Evolutionary conservation across 2,329 filamentous ascomycete species (phyloP).

Genomic region (Basipetospora chlamydospora): DNA sequence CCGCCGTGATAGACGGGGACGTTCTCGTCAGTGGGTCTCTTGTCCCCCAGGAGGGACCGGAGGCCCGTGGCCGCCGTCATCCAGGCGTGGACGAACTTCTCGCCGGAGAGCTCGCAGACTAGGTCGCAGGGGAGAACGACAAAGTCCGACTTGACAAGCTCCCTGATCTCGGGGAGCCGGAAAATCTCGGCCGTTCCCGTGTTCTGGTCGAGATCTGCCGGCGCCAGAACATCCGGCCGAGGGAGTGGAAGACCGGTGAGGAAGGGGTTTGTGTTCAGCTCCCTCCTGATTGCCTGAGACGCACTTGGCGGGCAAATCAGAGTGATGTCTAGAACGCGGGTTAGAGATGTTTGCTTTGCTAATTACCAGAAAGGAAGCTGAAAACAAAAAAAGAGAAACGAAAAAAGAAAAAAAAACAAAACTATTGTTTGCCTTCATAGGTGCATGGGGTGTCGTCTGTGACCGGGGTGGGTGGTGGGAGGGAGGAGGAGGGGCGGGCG

Average conservation of each 20-base stretch:
- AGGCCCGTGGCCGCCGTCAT: constrained; percentile 70
- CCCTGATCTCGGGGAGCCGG: constrained; percentile 66
- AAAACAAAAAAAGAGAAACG: no score
- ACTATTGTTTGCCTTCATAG: no score
- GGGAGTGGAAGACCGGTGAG: constrained; percentile 60
- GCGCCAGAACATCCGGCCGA: constrained; percentile 62
- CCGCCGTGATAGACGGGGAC: constrained; percentile 48
- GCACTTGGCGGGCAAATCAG: constrained; percentile 52
- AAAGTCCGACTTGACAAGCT: constrained; percentile 72
- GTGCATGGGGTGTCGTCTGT: no score
- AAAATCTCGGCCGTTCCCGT: constrained; percentile 84
- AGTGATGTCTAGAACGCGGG: constrained; percentile 37
- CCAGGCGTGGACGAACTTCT: constrained; percentile 77
- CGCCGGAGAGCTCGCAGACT: constrained; percentile 76
- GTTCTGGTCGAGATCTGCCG: constrained; percentile 60
- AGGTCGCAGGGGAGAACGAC: constrained; percentile 85
- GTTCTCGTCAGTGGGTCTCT: constrained; percentile 21
- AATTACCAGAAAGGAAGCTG: no score
- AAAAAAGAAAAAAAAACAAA: no score
- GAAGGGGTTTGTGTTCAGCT: constrained; percentile 64
- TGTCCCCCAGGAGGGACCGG: constrained; percentile 40
- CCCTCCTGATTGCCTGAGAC: constrained; percentile 49
- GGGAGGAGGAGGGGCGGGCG: no score
- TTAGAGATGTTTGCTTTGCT: no score
- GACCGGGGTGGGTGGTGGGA: no score